These are phyloP conservation scores for Solanum chilense DNA, from an alignment of 257 asterid species.

Conservation along the genomic window DNA sequence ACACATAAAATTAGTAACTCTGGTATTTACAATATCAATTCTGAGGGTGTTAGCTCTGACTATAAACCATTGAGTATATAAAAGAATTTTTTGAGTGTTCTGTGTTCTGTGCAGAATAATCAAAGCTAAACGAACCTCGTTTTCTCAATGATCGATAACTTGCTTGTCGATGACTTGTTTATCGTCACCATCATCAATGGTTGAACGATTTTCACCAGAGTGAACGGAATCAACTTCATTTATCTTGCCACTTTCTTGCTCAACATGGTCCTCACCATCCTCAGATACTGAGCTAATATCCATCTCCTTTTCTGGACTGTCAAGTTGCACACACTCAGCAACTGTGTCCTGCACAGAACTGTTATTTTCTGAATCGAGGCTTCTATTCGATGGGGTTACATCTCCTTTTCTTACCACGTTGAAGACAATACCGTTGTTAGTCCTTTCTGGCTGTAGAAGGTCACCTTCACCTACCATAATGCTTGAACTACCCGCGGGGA, in stretches of 20 bases:
- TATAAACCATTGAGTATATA: background rate
- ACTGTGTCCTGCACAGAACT: slow-evolving; percentile 23
- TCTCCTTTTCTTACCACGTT: slow-evolving; percentile 59
- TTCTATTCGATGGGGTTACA: slow-evolving; percentile 42
- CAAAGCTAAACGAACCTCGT: background rate
- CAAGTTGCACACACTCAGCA: slow-evolving; percentile 58
- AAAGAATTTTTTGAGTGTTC: background rate
- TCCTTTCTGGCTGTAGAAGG: slow-evolving; percentile 50
- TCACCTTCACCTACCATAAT: slow-evolving; percentile 65
- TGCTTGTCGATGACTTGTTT: slow-evolving; percentile 29
- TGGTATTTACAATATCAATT: background rate
- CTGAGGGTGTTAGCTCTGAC: background rate
- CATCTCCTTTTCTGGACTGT: slow-evolving; percentile 37
- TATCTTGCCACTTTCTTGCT: slow-evolving; percentile 5
- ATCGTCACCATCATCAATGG: slow-evolving; percentile 2
- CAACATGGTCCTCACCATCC: slow-evolving; percentile 17
- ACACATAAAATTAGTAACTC: background rate
- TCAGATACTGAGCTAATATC: slow-evolving; percentile 50
- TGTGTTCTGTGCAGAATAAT: background rate
- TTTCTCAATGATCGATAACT: slow-evolving; percentile 10
- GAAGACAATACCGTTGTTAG: slow-evolving; percentile 54
- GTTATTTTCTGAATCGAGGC: slow-evolving; percentile 34
- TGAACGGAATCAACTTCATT: slow-evolving; percentile 2
- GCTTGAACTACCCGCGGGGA: slow-evolving; percentile 20
- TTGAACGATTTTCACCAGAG: background rate